phyloP scores from a whole-genome alignment of 139 green algal species.

The Picochlorum sp. region DNA sequence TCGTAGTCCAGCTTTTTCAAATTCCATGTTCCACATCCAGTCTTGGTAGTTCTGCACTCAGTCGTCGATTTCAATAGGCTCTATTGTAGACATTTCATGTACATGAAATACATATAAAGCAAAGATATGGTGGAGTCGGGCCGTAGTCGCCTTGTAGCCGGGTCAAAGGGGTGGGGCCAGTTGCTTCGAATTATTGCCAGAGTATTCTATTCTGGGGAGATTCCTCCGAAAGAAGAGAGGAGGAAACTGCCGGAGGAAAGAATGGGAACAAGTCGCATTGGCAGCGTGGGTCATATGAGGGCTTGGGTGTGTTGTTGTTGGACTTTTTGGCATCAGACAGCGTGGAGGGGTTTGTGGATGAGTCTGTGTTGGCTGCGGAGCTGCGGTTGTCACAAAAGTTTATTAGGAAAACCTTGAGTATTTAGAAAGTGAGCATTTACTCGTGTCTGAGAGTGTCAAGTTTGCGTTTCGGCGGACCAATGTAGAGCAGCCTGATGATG shows the following conservation, averaged over 20 bases:
- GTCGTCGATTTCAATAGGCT: too few relatives aligned
- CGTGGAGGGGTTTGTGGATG: slow-evolving; percentile 24
- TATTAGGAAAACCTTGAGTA: slow-evolving; percentile 23
- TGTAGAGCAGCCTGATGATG: slow-evolving; percentile 16
- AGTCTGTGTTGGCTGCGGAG: background rate
- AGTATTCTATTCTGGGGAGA: slow-evolving; percentile 25
- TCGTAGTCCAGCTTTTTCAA: too few relatives aligned
- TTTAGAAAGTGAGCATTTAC: slow-evolving; percentile 25
- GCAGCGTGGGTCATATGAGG: slow-evolving; percentile 15
- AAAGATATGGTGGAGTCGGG: background rate
- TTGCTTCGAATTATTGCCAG: slow-evolving; percentile 19
- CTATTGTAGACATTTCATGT: too few relatives aligned
- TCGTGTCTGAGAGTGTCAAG: slow-evolving; percentile 15
- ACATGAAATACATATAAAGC: too few relatives aligned
- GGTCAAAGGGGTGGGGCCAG: slow-evolving; percentile 18
- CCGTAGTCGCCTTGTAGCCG: background rate
- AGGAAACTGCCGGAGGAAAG: background rate
- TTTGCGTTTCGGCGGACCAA: slow-evolving; percentile 11
- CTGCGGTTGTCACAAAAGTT: slow-evolving; percentile 21
- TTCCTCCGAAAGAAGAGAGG: slow-evolving; percentile 6
- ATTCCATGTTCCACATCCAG: too few relatives aligned
- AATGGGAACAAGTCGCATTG: background rate
- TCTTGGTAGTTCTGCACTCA: too few relatives aligned
- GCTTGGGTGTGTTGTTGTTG: slow-evolving; percentile 24
- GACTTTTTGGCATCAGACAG: slow-evolving; percentile 18